Evolutionary conservation across 768 basidiomycete genomes (phyloP).

Genomic region (Lactifluus rugatus): DNA sequence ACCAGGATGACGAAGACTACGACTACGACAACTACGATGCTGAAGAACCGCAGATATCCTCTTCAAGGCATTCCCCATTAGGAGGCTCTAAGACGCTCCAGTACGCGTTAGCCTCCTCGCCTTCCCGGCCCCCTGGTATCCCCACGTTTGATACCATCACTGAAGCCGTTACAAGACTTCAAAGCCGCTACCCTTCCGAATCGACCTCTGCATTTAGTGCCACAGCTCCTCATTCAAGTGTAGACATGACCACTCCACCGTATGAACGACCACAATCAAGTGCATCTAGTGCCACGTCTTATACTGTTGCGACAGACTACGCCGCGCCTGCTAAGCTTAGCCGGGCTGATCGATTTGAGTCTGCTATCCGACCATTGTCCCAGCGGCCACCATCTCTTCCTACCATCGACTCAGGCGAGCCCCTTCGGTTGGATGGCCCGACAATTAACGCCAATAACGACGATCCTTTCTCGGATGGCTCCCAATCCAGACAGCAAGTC

Average conservation of each 20-base stretch:
- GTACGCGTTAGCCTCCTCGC: slow-evolving; percentile 10
- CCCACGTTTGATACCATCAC: slow-evolving; percentile 16
- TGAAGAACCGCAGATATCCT: not conserved
- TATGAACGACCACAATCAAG: slow-evolving; percentile 4
- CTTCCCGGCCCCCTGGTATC: slow-evolving; percentile 3
- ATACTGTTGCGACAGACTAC: slow-evolving; percentile 13
- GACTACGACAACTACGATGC: slow-evolving; percentile 1
- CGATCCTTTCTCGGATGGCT: slow-evolving; percentile 26
- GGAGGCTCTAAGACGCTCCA: slow-evolving; percentile 11
- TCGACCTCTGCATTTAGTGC: not conserved
- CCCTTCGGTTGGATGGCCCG: slow-evolving; percentile 23
- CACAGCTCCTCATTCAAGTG: not conserved
- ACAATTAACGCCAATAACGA: slow-evolving; percentile 15
- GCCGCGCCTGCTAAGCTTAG: slow-evolving; percentile 5
- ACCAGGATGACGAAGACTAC: not conserved
- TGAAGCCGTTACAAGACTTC: slow-evolving; percentile 15
- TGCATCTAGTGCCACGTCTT: slow-evolving; percentile 6
- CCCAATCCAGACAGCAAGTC: not conserved
- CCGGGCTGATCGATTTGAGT: not conserved
- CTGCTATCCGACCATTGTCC: not conserved
- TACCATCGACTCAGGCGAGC: slow-evolving; percentile 28
- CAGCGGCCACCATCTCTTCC: slow-evolving; percentile 19
- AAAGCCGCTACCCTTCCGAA: slow-evolving; percentile 6
- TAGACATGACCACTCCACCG: not conserved
- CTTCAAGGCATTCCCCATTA: slow-evolving; percentile 3